Evolutionary conservation across 129 eudicot species (phyloP), one percentile per base, ranked within the genome.

Genomic region (Heracleum sosnowskyi): DNA sequence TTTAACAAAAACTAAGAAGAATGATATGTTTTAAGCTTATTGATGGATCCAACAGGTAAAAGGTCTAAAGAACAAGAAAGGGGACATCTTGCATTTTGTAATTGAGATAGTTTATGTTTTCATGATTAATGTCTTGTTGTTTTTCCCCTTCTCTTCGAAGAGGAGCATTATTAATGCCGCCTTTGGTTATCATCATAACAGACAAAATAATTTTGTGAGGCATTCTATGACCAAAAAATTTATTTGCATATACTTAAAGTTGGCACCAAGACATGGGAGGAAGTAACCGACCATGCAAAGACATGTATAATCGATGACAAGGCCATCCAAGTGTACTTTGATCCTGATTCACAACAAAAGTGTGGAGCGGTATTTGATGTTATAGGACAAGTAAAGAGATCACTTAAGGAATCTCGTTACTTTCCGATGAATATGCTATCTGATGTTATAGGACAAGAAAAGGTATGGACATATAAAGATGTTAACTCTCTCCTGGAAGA

Each of bases 371-470:
- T 86, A 34, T 86, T 89, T 77, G 86, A 84, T 64, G 80, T 84
- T 62, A 82, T 86, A 7, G 89, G 91, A 64, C 85, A 84, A 44
- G 82, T 84, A 35, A 82, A 86, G 76, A 94, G 89, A 81, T 45
- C 86, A 53, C 74, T 77, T 72, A 47, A 51, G 55, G 78, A 79
- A 10, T 73, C 73, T 42, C 81, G 39, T 16, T 81, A 42, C 69
- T 51, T 72, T 44, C 82, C 84, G 31, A 35, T 40, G 2, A 77
- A 75, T 44, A 66, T 37, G 69, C 80, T 87, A 60, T 53, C 91
- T 28, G 82, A 89, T 77, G 72, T 37, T n/a, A 88, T 37, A 77
- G 84, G 88, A n/a, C n/a, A n/a, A n/a, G 74, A 34, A 66, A 73
- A 80, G 36, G 86, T 86, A 47, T 60, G 37, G 78, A 18, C 35